Evolutionary conservation across 768 basidiomycete species (phyloP), one percentile per base, ranked within the genome.

Genomic region (Lactarius deliciosus): DNA sequence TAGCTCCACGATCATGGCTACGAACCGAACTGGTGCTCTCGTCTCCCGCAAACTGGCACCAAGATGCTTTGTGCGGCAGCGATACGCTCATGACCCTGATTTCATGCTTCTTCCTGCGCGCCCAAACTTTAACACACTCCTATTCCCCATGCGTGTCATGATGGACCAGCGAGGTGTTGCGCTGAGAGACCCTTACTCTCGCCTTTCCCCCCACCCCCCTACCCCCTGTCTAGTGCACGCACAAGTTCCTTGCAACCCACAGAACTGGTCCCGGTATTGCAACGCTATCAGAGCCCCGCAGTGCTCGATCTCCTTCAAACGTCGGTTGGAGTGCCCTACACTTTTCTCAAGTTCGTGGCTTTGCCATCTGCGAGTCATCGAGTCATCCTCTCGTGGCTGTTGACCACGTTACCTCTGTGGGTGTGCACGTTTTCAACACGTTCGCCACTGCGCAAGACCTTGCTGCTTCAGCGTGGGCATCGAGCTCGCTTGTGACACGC

Each of bases 1-100:
- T 32, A 43, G 40, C 25, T 60, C 57, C 57, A 60, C 53, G 10
- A 45, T 13, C 32, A 40, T 32, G 40, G 53, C 66, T 40, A 41
- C 57, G 58, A 60, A 67, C 62, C 66, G 66, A 67, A 63, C 66
- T 15, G 40, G 11, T 34, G 5, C 38, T 16, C 25, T 30, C 25
- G 4, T 43, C 30, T 40, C 20, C 18, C 50, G 34, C 25, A 55
- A 8, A 15, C 41, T 20, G 22, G 22, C 16, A 54, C 54, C 32
- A 67, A 55, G 53, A 30, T 41, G 18, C 57, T 50, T 55, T 15
- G 16, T 41, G 34, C 50, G 34, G 61, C 66, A 41, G 57, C 30
- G 57, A 45, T 57, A 45, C 18, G 34, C 38, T 22, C 54, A 32
- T 50, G 59, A 67, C 50, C 30, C 6, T 64, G 57, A 67, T 59